These are phyloP conservation scores for Nigrograna mackinnonii DNA, from an alignment of 2,329 filamentous ascomycete genomes.

Conservation along the genomic window DNA sequence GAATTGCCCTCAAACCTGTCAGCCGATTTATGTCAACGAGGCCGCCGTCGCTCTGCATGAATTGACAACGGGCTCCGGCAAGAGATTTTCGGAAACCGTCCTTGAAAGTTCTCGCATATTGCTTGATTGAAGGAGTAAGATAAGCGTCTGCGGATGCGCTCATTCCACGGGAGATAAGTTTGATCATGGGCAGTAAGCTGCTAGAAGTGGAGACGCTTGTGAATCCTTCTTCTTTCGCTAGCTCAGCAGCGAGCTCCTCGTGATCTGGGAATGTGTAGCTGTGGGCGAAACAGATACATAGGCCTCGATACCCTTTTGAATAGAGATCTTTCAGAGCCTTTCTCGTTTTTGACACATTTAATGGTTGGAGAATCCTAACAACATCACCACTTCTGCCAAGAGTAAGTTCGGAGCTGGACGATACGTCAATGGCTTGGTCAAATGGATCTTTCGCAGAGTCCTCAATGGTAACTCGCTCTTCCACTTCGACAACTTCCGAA, in stretches of 20 bases:
- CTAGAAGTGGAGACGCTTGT: constrained; percentile 31
- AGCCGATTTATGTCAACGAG: neutral
- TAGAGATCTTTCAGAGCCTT: neutral
- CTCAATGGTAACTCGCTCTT: constrained; percentile 25
- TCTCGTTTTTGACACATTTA: neutral
- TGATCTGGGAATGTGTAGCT: constrained; percentile 36
- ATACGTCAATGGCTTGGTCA: too few relatives aligned
- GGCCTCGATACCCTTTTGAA: constrained; percentile 12
- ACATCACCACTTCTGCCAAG: neutral
- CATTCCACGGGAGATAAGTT: neutral
- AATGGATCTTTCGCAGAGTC: constrained; percentile 17
- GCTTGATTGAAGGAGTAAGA: neutral
- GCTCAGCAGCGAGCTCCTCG: constrained; percentile 22
- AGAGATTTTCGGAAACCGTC: neutral
- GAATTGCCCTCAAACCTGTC: neutral
- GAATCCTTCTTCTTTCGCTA: constrained; percentile 31
- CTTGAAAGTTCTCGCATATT: neutral
- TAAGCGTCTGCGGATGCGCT: neutral
- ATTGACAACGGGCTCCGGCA: neutral
- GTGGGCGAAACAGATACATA: constrained; percentile 32
- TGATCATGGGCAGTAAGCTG: constrained; percentile 5
- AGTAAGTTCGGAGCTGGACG: neutral
- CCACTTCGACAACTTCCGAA: constrained; percentile 20
- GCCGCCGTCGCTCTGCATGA: neutral
- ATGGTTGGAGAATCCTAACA: neutral